Evolutionary conservation across 2,329 filamentous ascomycete species (phyloP), one percentile per base, ranked within the genome.

Genomic region (Aspergillus ibericus): DNA sequence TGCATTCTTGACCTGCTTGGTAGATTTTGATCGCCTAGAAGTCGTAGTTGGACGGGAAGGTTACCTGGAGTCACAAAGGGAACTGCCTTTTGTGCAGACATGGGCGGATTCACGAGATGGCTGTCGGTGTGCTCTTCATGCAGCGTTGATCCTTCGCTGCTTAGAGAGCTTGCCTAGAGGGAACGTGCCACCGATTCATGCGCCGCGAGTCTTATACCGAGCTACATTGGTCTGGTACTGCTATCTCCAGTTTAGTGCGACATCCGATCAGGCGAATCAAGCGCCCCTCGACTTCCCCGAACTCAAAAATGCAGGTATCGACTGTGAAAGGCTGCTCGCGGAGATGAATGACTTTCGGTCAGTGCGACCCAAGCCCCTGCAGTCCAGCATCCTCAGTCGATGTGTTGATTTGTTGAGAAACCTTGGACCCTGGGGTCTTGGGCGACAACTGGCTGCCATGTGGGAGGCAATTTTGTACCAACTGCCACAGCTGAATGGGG

Each of bases 11-110:
- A 60, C 59, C 12, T 44, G 70, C 4, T 62, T 63, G 42, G 67
- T 63, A 7, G 65, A 72, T 44, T 61, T 71, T n/a, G 63, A 71
- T 34, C 61, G 62, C 3, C 52, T 72, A 16, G 70, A 72, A 47
- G 61, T 63, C 51, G 62, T 63, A 1, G 61, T 68, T 13, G 67
- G 69, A 1, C 63, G 65, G 29, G 66, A 70, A 10, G 69, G 70
- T 2, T 55, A 56, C n/a, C 34, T 61, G 2, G 58, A 67, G 13
- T 53, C 66, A 10, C 59, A 55, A 35, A 56, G 49, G 40, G 60
- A 59, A 13, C 13, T 55, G n/a, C 44, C 53, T 9, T 62, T 64
- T 34, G 60, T 56, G 1, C 55, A 22, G 12, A 46, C 49, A 32
- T 72, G 70, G 68, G 67, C 68, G 8, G 60, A 51, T 16, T 72